Conservation (phyloP, 2,329 filamentous ascomycete species). For the Neocucurbitaria cava region DNA sequence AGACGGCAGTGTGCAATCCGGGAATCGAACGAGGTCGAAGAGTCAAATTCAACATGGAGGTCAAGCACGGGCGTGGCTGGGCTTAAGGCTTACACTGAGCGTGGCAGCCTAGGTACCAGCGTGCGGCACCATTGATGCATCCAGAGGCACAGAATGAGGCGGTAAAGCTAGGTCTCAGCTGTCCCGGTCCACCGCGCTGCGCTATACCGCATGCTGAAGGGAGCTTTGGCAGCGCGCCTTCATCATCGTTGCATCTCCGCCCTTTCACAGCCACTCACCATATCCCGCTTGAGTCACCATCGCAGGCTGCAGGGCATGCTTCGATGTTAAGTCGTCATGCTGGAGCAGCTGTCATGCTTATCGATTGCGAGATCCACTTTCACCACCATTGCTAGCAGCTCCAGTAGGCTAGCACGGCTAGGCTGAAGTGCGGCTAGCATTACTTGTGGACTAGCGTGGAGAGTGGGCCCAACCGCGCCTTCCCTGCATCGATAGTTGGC, state of each 20-base stretch:
- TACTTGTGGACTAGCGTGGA: conserved; percentile 18
- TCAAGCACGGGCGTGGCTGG: conserved; percentile 31
- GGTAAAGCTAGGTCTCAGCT: conserved; percentile 27
- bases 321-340: conserved; percentile 1
- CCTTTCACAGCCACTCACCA: conserved; percentile 11
- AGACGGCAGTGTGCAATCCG: background rate
- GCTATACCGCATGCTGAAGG: conserved; percentile 15
- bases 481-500: conserved; percentile 31
- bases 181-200: conserved; percentile 21
- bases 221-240: conserved; percentile 10
- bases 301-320: conserved; percentile 13
- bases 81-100: conserved; percentile 22
- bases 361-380: conserved; percentile 20
- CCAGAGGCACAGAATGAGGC: conserved; percentile 29
- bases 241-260: conserved; percentile 14
- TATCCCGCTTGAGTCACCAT: conserved; percentile 15
- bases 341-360: conserved; percentile 15
- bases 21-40: background rate
- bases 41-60: background rate
- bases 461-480: conserved; percentile 26
- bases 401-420: too few species aligned
- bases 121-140: conserved; percentile 17
- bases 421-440: conserved; percentile 22
- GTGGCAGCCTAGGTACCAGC: conserved; percentile 31
- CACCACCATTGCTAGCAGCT: too few species aligned